A percentile compares a stretch with the other conserved stretches of the same genome.
phyloP scores from a whole-genome alignment of 1,284 basidiomycete genomes.

The Cystobasidium slooffiae region DNA sequence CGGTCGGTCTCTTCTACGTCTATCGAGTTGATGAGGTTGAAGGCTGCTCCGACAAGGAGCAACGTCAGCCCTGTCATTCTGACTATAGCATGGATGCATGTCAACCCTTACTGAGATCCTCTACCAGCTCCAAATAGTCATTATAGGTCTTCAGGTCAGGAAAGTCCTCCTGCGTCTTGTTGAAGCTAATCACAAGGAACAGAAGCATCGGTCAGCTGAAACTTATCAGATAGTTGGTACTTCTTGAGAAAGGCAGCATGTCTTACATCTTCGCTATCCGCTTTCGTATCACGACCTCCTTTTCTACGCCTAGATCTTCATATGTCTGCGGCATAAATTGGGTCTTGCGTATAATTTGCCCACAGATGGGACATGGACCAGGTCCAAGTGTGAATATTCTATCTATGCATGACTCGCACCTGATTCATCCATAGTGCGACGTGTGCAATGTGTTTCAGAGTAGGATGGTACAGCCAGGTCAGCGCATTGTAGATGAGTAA shows the following conservation, averaged over 20 bases:
- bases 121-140: conserved; percentile 93
- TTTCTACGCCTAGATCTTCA: conserved; percentile 93
- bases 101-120: conserved; percentile 75
- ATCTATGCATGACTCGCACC: conserved; percentile 98
- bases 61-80: not conserved
- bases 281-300: conserved; percentile 87
- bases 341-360: conserved; percentile 84
- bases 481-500: conserved; percentile 22
- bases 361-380: conserved; percentile 93
- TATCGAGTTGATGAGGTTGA: conserved; percentile 92
- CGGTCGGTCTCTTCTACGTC: conserved; percentile 84
- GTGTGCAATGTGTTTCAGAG: not conserved
- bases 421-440: conserved; percentile 54
- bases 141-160: conserved; percentile 80
- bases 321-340: conserved; percentile 97
- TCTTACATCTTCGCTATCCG: conserved; percentile 81
- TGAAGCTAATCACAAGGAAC: conserved; percentile 68
- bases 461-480: not conserved
- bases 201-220: not conserved
- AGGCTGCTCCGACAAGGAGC: conserved; percentile 64
- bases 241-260: too few relatives aligned
- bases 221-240: too few relatives aligned
- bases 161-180: conserved; percentile 92
- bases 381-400: conserved; percentile 93
- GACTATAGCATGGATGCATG: not conserved